Base-by-base conservation (phyloP, 2,329 filamentous ascomycete genomes). In the Fusarium pilosicola region DNA sequence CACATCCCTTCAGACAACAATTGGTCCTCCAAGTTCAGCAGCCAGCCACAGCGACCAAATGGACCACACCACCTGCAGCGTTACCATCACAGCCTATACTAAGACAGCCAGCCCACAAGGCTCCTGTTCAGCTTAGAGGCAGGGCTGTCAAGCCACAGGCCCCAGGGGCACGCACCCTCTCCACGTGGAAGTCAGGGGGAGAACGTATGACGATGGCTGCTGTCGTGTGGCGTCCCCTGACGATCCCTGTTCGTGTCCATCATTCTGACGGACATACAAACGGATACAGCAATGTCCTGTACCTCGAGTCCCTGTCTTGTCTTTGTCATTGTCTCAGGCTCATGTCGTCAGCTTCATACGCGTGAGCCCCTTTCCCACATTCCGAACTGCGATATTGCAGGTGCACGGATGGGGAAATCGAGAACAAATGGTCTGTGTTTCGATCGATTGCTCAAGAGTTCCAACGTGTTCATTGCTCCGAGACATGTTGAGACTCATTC, bases 141-240 rank as follows among this genome's bases (percentile, higher is more conserved):
- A 61, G 42, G 64, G 48, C 42, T 71, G 42, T 72, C 71, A 74
- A 74, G 71, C 71, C 71, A 74, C 71, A 69, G n/a, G 32, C 17
- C 34, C 36, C 71, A 72, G 59, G 71, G 71, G 55, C 55, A 60
- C 56, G 58, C 49, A 70, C 52, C 38, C 41, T 44, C 32, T 48
- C 71, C 71, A 74, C 71, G 71, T 74, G 71, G 71, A 69, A 52
- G 42, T 57, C 71, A 71, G 64, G 71, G 71, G 71, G 59, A 30
- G 59, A 30, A 28, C 49, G 38, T 52, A 58, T 72, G 63, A 59
- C 45, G 62, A 66, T 68, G 54, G 63, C 48, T 38, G 30, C 30
- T 68, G 55, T 59, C 60, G 46, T 62, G 68, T 74, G 71, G 68
- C 71, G 71, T 74, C 71, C 71, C 71, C 71, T 74, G 71, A 65